Conservation (phyloP, 2,329 filamentous ascomycete genomes). For the Diaporthe citrichinensis region DNA sequence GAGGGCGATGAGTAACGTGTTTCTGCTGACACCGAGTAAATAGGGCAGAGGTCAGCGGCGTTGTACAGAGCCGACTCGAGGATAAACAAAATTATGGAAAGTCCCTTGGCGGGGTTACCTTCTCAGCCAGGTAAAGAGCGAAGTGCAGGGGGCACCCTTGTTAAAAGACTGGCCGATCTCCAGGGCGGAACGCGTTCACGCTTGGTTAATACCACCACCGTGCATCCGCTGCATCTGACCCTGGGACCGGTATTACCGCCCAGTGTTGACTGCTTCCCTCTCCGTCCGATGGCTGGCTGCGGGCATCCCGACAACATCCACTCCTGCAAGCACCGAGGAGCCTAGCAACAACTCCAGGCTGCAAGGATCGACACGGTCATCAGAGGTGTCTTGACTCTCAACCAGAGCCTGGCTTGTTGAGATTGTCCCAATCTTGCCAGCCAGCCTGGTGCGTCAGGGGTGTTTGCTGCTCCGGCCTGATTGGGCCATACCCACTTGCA, state of each 20-base stretch:
- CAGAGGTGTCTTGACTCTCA: neutral
- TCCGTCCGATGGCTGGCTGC: neutral
- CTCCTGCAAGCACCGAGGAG: neutral
- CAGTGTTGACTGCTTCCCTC: neutral
- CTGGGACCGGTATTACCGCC: neutral
- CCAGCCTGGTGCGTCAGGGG: neutral
- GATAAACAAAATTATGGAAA: slow-evolving; percentile 34
- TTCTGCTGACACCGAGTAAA: slow-evolving; percentile 6
- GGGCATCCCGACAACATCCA: slow-evolving; percentile 3
- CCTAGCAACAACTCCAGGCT: neutral
- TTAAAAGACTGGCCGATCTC: neutral
- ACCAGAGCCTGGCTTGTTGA: neutral
- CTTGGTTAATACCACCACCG: slow-evolving; percentile 15
- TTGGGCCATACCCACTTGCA: slow-evolving; percentile 35
- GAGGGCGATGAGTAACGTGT: no score
- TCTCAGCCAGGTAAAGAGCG: neutral
- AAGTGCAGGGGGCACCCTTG: neutral
- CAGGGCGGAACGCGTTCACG: slow-evolving; percentile 26
- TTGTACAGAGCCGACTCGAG: neutral
- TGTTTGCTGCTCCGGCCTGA: neutral
- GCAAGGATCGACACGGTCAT: slow-evolving; percentile 11
- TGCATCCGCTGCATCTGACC: neutral
- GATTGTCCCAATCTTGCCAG: slow-evolving; percentile 3
- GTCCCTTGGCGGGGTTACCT: slow-evolving; percentile 20
- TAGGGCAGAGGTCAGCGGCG: neutral